Evolutionary conservation across 2,329 filamentous ascomycete species (phyloP).

Genomic region (Cadophora sp.): DNA sequence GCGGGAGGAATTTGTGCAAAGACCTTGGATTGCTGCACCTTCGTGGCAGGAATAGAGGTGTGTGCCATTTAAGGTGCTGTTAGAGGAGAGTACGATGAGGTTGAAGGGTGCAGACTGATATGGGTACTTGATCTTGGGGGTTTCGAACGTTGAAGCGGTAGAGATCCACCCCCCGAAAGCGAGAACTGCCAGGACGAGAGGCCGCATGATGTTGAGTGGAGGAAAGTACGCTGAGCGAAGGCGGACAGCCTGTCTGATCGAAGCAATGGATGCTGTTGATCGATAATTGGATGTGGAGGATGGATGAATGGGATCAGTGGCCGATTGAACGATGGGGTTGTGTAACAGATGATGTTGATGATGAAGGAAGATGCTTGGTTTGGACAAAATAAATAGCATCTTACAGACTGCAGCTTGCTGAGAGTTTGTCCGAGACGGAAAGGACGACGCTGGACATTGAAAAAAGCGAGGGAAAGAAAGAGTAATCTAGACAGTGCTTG

Average conservation of each 20-base stretch:
- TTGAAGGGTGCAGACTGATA: slow-evolving; percentile 53
- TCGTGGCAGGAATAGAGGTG: slow-evolving; percentile 53
- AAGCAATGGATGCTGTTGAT: background rate
- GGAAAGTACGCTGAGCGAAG: no score
- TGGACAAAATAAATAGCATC: no score
- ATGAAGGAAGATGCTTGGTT: background rate
- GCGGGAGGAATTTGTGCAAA: slow-evolving; percentile 46
- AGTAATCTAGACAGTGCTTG: background rate
- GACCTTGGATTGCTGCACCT: slow-evolving; percentile 54
- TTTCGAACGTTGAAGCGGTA: background rate
- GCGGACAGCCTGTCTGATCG: no score
- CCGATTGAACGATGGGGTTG: background rate
- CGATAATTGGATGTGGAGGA: no score
- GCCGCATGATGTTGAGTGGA: slow-evolving; percentile 31
- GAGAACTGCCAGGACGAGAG: slow-evolving; percentile 31
- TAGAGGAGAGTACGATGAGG: slow-evolving; percentile 47
- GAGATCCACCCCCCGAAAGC: slow-evolving; percentile 31
- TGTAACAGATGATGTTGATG: background rate
- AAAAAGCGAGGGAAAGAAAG: background rate
- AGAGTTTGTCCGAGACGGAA: no score
- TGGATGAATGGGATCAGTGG: background rate
- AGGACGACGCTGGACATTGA: no score
- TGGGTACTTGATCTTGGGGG: slow-evolving; percentile 26
- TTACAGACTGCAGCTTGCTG: no score
- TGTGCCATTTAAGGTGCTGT: slow-evolving; percentile 48